Base-by-base conservation (phyloP, 768 basidiomycete species). In the Fomitopsis serialis region DNA sequence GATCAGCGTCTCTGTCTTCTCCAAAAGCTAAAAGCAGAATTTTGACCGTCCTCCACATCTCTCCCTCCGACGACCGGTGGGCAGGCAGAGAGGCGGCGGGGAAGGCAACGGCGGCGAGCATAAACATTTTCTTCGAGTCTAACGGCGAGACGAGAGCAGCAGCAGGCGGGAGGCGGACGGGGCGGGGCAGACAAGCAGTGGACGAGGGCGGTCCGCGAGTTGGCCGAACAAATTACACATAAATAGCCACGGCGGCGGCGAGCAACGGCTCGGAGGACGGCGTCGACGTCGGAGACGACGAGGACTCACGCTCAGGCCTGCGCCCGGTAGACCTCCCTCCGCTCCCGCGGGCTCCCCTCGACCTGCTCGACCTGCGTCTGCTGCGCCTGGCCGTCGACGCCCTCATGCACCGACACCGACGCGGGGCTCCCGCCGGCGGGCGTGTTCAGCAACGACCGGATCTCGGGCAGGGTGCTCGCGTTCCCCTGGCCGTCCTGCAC, bases 371-470 rank as follows among this genome's bases (percentile, higher is more conserved):
- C 9, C 37, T 15, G 36, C 23, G 6, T 7, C 49, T 42, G 49
- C 36, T 50, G 36, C 49, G 2, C 22, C 12, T 4, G 9, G 48
- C 34, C 35, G 37, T 43, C 49, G 8, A 32, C n/a, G 22, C 11
- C 36, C 9, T 37, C n/a, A 19, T 54, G 55, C 53, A 49, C 55
- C 11, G 56, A 48, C 53, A 49, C 55, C 11, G 56, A 48, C 36
- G 50, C 55, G 34, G 49, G 53, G 29, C 52, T 50, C 24, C 50
- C 42, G 43, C 54, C 50, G 43, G 68, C 58, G 40, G 68, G 61
- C 13, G 67, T 59, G 65, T 70, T 71, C 58, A 76, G 74, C 73
- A 78, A 78, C 34, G 75, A 67, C 60, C 76, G 75, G 44, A 80
- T 70, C 55, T 73, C 77, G 23, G 78, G 76, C 29, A 80, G 58